Base-by-base conservation (phyloP, 2,329 filamentous ascomycete genomes). In the Xylaria sp. region DNA sequence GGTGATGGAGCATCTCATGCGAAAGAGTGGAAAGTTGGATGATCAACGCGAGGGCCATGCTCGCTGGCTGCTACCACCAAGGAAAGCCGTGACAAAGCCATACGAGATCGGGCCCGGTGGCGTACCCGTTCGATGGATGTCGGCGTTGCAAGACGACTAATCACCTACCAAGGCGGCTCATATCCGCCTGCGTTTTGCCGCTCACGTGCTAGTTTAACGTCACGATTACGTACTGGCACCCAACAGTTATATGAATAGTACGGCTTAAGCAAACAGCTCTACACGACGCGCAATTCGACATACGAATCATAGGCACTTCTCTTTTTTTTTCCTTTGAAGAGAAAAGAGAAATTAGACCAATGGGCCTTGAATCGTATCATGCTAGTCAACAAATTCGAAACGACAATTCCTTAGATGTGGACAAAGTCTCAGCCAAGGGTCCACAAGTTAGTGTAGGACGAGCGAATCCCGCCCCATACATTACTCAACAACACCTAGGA, bases 1-100 rank as follows among this genome's bases (percentile, higher is more conserved):
- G 42, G 89, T 92, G 59, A 88, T 92, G 85, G 89, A 92, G 76
- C 91, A 92, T 86, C 86, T 89, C 13, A 92, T 92, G 89, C 87
- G 89, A 65, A 87, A 86, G 74, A 83, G 82, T 51, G 89, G 89
- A 72, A 92, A 92, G 78, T 82, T 92, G 60, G 88, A 90, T 73
- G 87, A 89, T 73, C 86, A 88, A 71, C 86, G 86, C 64, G 88
- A 89, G n/a, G 89, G 89, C 33, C 85, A 89, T 58, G 89, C 89
- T n/a, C 85, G 88, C 56, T 90, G 89, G 85, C 86, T 89, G 7
- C 82, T 92, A n/a, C 89, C 90, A 10, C 88, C 89, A n/a, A 83
- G 89, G 70, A 88, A 88, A 76, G 79, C 84, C 44, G 81, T 80
- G 65, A 80, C 80, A 44, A 87, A 83, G 74, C 81, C 84, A 11